Evolutionary conservation across 768 basidiomycete species (phyloP).

Genomic region (Holtermannia corniformis): DNA sequence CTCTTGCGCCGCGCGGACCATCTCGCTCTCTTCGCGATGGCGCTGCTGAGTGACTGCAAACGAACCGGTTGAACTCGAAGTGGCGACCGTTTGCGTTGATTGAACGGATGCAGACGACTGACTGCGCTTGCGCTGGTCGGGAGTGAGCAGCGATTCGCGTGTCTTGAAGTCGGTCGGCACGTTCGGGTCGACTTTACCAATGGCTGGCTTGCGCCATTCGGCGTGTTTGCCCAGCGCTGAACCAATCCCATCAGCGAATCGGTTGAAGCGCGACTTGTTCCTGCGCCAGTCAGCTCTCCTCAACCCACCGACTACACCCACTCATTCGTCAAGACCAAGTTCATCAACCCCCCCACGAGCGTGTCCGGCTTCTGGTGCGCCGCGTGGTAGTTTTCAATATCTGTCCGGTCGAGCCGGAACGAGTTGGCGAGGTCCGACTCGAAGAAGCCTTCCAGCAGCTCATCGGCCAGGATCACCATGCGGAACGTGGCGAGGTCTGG

Average conservation of each 20-base stretch:
- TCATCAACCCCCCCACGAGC: slow-evolving; percentile 67
- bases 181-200: slow-evolving; percentile 66
- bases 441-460: slow-evolving; percentile 93
- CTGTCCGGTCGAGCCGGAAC: slow-evolving; percentile 64
- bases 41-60: slow-evolving; percentile 29
- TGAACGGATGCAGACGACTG: slow-evolving; percentile 41
- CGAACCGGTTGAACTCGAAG: slow-evolving; percentile 23
- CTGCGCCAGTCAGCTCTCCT: slow-evolving; percentile 9
- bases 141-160: slow-evolving; percentile 71
- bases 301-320: slow-evolving; percentile 7
- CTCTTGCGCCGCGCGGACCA: slow-evolving; percentile 66
- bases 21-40: slow-evolving; percentile 44
- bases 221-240: slow-evolving; percentile 84
- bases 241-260: slow-evolving; percentile 86
- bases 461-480: slow-evolving; percentile 96
- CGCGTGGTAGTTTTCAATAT: slow-evolving; percentile 44
- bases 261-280: slow-evolving; percentile 89
- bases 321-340: slow-evolving; percentile 75
- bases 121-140: slow-evolving; percentile 37
- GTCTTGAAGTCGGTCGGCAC: slow-evolving; percentile 61
- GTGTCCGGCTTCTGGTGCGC: slow-evolving; percentile 42
- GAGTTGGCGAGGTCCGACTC: slow-evolving; percentile 81
- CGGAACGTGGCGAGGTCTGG: slow-evolving; percentile 62
- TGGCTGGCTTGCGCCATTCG: slow-evolving; percentile 54
- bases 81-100: slow-evolving; percentile 20